Evolutionary conservation across 768 basidiomycete genomes (phyloP), one percentile per base, ranked within the genome.

Genomic region (Boletus reticulatus): DNA sequence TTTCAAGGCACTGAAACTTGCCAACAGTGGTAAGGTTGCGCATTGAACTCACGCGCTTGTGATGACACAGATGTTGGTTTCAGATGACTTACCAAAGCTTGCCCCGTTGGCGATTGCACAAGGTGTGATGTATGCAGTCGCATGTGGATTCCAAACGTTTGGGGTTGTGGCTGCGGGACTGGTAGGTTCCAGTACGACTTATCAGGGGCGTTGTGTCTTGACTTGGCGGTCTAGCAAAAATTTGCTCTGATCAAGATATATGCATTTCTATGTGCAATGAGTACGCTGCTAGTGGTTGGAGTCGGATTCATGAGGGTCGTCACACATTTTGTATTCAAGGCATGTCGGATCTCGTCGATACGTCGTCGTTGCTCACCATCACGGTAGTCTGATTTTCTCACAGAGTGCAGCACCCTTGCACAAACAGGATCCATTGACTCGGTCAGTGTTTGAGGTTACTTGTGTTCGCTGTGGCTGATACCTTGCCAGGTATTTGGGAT

Each of bases 301-400:
- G 70, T 80, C 4, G 82, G 80, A 8, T 58, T 91, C 39, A 62
- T 85, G 58, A 77, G 82, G 29, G 72, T 83, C 10, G 68, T 92
- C 9, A 73, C 82, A 1, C 89, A 92, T 63, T 91, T 89, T 60
- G 75, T 75, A 0, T 77, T 78, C 73, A 91, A 89, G 81, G 88
- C 82, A 41, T 22, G 72, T 63, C 0, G 38, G 22, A 29, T n/a
- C 11, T 20, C 11, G 4, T 11, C 32, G 43, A 10, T 52, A 4
- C 5, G 27, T 42, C 2, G 9, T 48, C 19, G 48, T 37, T 32
- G 36, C 59, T 57, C 45, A 63, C 27, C 17, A 4, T 49, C 6
- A 1, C 7, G 11, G 1, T 55, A 89, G 89, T 72, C 73, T 46
- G 79, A 82, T 29, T 74, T 91, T 52, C 76, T 93, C 24, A 56